Conservation (phyloP, 2,329 filamentous ascomycete species). For the Cytospora piceae region DNA sequence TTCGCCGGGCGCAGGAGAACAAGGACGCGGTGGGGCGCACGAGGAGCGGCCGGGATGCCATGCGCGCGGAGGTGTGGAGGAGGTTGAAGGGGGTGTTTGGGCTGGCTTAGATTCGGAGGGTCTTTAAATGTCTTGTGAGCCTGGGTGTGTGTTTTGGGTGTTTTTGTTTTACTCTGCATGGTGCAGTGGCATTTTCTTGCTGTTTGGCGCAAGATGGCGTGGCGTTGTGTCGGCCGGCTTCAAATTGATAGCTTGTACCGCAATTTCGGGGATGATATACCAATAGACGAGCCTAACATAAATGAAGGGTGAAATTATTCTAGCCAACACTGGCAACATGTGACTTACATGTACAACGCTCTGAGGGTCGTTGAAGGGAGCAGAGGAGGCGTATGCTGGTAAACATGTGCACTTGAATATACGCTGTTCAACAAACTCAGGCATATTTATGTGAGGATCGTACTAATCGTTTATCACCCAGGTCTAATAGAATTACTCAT, state of each 20-base stretch:
- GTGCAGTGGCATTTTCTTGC: background rate
- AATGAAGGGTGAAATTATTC: no score
- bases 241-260: background rate
- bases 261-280: background rate
- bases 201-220: background rate
- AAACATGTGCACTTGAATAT: no score
- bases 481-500: no score
- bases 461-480: no score
- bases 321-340: no score
- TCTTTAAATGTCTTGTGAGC: background rate
- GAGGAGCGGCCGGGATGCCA: slow-evolving; percentile 62
- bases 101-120: slow-evolving; percentile 35
- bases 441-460: no score
- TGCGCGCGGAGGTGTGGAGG: slow-evolving; percentile 64
- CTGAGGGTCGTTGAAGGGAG: no score
- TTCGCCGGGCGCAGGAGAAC: slow-evolving; percentile 75
- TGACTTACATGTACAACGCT: no score
- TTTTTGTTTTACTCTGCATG: slow-evolving; percentile 4
- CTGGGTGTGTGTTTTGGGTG: background rate
- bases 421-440: no score
- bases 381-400: no score
- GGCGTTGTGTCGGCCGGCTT: slow-evolving; percentile 27
- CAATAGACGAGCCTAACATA: background rate
- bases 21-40: slow-evolving; percentile 70
- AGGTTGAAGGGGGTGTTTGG: slow-evolving; percentile 52